Evolutionary conservation across 2,329 filamentous ascomycete genomes (phyloP), one percentile per base, ranked within the genome.

Genomic region (Metarhizium guizhouense): DNA sequence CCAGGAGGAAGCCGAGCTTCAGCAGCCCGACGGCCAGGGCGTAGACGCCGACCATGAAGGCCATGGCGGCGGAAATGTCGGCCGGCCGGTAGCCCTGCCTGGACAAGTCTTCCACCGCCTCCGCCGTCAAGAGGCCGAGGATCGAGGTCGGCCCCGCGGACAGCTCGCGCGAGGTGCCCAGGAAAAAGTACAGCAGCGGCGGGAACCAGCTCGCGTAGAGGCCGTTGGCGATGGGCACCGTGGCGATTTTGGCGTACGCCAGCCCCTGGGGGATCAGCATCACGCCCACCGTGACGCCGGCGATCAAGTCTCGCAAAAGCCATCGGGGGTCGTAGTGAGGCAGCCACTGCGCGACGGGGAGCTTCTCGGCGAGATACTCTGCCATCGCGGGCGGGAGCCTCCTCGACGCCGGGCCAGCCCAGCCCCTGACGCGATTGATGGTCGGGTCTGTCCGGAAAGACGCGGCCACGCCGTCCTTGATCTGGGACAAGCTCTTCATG

Each of bases 101-200:
- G 20, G 73, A 67, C 1, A 85, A 68, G 43, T 80, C 76, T 20
- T 72, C 67, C 34, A 87, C 75, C 49, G 84, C 82, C 57, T 85
- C 79, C 16, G 81, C 79, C 0, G 83, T 86, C 30, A 86, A 72
- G 1, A 87, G 76, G 7, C 82, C 83, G 56, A 86, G 78, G 30
- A 86, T 78, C 0, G 83, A 85, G 0, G 84, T 87, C 13, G 83
- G 84, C 4, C 84, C 82, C 0, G 78, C 80, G 1, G 82, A 85
- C 4, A 86, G 67, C 65, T 84, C 82, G 82, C 47, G 48, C 14
- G 81, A 82, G 0, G 82, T 83, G 0, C 81, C 82, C 72, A 84
- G 81, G 54, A 84, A 76, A 1, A 81, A 76, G 60, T 82, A 83
- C 16, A 85, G 67, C 0, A 75, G 72, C 1, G 78, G 75, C 0